Percentiles rank a stretch among this genome's conserved stretches.
phyloP scores from a whole-genome alignment of 2,329 filamentous ascomycete genomes.

The Ophiosphaerella herpotricha region DNA sequence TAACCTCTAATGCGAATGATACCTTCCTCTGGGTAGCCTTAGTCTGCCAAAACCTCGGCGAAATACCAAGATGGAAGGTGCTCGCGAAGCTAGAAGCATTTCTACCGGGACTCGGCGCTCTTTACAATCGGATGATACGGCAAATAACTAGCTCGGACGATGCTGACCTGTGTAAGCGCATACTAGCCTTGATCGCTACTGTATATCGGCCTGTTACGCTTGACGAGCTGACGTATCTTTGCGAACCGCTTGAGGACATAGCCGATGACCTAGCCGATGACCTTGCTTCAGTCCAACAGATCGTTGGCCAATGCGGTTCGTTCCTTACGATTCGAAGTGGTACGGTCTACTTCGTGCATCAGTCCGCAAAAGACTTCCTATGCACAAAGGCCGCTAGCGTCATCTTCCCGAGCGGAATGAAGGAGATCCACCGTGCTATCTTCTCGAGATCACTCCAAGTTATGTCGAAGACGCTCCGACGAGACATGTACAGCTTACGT shows the following conservation, averaged over 20 bases:
- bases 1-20: no score
- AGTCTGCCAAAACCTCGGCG: constrained; percentile 4
- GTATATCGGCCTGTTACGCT: constrained; percentile 13
- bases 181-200: constrained; percentile 35
- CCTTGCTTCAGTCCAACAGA: constrained; percentile 1
- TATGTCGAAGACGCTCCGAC: constrained; percentile 15
- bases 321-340: constrained; percentile 44
- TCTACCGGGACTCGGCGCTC: constrained; percentile 41
- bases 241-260: constrained; percentile 4
- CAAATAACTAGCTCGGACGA: constrained; percentile 26
- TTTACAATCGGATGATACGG: constrained; percentile 49
- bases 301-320: constrained; percentile 41
- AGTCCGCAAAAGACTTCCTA: constrained; percentile 54
- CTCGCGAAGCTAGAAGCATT: constrained; percentile 1
- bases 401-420: not conserved
- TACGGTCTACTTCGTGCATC: constrained; percentile 11
- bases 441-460: constrained; percentile 6
- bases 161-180: constrained; percentile 39
- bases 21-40: no score
- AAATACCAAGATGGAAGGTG: constrained; percentile 35
- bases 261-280: not conserved
- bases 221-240: constrained; percentile 2
- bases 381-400: constrained; percentile 24
- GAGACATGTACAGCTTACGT: constrained; percentile 29
- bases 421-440: not conserved